Evolutionary conservation across 192 early-diverging fungal genomes (phyloP), one percentile per base, ranked within the genome.

Genomic region (Gaertneriomyces sp.): DNA sequence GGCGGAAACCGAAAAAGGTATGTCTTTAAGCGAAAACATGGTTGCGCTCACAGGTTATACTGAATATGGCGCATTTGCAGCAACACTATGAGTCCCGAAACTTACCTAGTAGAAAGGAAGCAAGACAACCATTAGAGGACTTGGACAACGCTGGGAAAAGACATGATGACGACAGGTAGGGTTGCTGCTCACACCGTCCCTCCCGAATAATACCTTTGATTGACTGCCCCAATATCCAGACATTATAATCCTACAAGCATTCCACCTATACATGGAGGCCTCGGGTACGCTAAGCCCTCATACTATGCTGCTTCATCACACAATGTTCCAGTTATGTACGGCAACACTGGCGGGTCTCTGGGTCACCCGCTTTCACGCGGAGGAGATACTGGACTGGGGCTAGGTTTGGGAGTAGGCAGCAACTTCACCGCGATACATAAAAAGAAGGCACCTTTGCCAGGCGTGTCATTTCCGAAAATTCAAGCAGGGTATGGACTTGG

Each of bases 1-100:
- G 76, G 45, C 49, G 75, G 20, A 74, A 76, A 50, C 58, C 64
- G 40, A 78, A 77, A 59, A 75, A 78, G 58, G 70, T 74, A 47
- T 14, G 61, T 4, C 14, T 60, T 11, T 2, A 16, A 12, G 14
- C 12, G 54, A 12, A 20, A 56, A 12, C 12, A 56, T 38, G 11
- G 20, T 3, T 25, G 17, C 14, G 0, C 17, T 11, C 12, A 56
- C 3, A 3, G 54, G 12, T 12, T 17, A 49, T 3, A 49, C 17
- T 49, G 12, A 49, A 12, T 49, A 17, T n/a, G 0, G 47, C 47
- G 11, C 3, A 49, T 49, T n/a, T 38, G n/a, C n/a, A 52, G 58
- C 46, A 25, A 38, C 73, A 64, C 45, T 52, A 57, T 16, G 68
- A 49, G 12, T 46, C 17, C 42, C 58, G 76, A 33, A 71, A 68